phyloP scores from a whole-genome alignment of 2,329 filamentous ascomycete genomes.

The Blastomyces emzantsi region DNA sequence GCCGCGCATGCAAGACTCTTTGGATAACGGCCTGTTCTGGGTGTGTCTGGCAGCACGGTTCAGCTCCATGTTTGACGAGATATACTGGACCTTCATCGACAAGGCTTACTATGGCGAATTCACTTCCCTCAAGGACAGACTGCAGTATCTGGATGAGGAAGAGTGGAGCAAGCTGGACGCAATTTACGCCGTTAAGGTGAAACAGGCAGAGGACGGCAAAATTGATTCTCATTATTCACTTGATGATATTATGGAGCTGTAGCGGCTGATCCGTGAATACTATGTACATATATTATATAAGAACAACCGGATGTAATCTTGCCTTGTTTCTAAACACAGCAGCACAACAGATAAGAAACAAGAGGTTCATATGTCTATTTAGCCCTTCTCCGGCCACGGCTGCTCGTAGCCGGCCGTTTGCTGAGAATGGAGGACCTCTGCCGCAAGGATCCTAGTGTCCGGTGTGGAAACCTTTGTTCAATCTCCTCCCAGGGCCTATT shows the following conservation, averaged over 20 bases:
- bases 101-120: slow-evolving; percentile 17
- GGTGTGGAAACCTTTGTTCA: too few species aligned
- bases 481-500: too few species aligned
- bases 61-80: slow-evolving; percentile 22
- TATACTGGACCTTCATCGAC: slow-evolving; percentile 23
- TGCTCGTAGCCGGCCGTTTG: too few species aligned
- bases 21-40: slow-evolving; percentile 23
- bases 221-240: slow-evolving; percentile 13
- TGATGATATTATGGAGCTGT: slow-evolving; percentile 14
- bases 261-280: neutral
- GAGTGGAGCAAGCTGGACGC: slow-evolving; percentile 9
- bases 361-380: too few species aligned
- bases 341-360: too few species aligned
- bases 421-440: too few species aligned
- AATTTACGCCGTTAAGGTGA: slow-evolving; percentile 11
- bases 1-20: slow-evolving; percentile 19
- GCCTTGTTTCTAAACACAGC: too few species aligned
- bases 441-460: too few species aligned
- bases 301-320: too few species aligned
- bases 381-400: too few species aligned
- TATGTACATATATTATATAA: too few species aligned
- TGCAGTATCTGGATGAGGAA: slow-evolving; percentile 14
- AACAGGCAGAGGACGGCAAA: slow-evolving; percentile 13
- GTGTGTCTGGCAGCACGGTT: slow-evolving; percentile 21
- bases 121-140: slow-evolving; percentile 18